These are phyloP conservation scores for Lophiostoma macrostomum DNA, from an alignment of 495 filamentous ascomycete species.

Conservation along the genomic window DNA sequence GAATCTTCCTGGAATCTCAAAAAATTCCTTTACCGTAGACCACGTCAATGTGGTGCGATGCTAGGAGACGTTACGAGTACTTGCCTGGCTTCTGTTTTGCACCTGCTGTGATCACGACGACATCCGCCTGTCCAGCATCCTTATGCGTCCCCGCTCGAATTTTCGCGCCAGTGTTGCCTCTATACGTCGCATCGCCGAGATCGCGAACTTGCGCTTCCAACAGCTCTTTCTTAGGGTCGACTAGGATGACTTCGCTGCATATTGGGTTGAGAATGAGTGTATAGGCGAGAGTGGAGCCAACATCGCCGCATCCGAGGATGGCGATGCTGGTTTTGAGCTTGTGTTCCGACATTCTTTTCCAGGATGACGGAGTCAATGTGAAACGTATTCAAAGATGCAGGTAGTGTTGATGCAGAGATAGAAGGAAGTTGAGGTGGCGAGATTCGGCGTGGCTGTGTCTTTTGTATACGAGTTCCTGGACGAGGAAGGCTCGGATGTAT, in stretches of 20 bases:
- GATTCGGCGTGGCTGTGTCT: neutral
- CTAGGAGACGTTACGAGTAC: neutral
- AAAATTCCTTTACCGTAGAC: too few species aligned
- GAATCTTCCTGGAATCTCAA: too few species aligned
- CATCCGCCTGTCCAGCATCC: slow-evolving; percentile 47
- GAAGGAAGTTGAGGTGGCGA: neutral
- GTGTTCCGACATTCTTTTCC: slow-evolving; percentile 6
- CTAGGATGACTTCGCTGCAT: slow-evolving; percentile 44
- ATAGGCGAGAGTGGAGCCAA: slow-evolving; percentile 47
- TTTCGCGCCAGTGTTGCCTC: slow-evolving; percentile 33
- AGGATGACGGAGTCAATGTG: neutral
- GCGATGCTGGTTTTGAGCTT: slow-evolving; percentile 36
- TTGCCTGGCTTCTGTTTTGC: slow-evolving; percentile 39
- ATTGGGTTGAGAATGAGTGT: slow-evolving; percentile 44
- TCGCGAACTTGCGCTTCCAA: slow-evolving; percentile 48
- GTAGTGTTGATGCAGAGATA: neutral
- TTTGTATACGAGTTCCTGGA: too few species aligned
- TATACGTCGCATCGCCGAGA: slow-evolving; percentile 45
- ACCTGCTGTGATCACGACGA: slow-evolving; percentile 49
- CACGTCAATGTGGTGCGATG: too few species aligned
- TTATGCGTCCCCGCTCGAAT: slow-evolving; percentile 41
- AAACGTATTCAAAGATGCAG: too few species aligned
- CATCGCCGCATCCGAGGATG: slow-evolving; percentile 46
- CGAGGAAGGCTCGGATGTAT: too few species aligned
- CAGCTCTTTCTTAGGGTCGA: slow-evolving; percentile 42